These are phyloP conservation scores for Glycine soja DNA, from an alignment of 306 rosid species.

Conservation along the genomic window DNA sequence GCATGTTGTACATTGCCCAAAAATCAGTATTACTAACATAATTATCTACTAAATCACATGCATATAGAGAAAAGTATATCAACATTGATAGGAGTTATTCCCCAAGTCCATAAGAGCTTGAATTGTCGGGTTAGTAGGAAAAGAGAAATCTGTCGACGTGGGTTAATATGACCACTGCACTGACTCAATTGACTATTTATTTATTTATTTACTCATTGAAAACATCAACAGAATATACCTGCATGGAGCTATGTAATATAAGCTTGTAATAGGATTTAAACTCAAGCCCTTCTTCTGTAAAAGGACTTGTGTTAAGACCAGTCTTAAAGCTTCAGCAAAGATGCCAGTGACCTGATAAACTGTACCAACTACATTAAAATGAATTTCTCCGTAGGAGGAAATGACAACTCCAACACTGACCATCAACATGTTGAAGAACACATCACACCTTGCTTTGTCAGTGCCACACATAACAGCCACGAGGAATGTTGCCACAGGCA, in stretches of 20 bases:
- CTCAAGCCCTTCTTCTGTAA: conserved; percentile 93
- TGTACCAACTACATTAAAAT: conserved; percentile 91
- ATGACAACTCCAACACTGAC: conserved; percentile 97
- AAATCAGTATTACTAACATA: background rate
- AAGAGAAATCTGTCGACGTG: background rate
- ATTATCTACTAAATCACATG: background rate
- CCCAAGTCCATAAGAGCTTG: background rate
- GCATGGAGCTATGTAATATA: conserved; percentile 98
- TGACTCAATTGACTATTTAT: background rate
- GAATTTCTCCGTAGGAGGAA: conserved; percentile 95
- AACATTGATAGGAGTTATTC: background rate
- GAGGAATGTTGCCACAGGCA: conserved; percentile 95
- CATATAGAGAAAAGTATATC: background rate
- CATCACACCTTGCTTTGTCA: conserved; percentile 92
- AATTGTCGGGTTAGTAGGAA: background rate
- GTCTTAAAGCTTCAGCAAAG: conserved; percentile 95
- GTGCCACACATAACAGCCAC: conserved; percentile 90
- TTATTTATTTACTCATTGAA: conserved; percentile 13
- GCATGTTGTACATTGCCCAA: background rate
- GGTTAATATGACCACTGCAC: background rate
- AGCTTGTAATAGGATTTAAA: conserved; percentile 90
- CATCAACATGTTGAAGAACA: conserved; percentile 92
- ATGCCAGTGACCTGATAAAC: conserved; percentile 93
- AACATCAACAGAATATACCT: conserved; percentile 53
- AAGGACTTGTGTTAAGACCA: conserved; percentile 97